Conservation (phyloP, 1,139 yeast species). For the Yamadazyma friedrichii region DNA sequence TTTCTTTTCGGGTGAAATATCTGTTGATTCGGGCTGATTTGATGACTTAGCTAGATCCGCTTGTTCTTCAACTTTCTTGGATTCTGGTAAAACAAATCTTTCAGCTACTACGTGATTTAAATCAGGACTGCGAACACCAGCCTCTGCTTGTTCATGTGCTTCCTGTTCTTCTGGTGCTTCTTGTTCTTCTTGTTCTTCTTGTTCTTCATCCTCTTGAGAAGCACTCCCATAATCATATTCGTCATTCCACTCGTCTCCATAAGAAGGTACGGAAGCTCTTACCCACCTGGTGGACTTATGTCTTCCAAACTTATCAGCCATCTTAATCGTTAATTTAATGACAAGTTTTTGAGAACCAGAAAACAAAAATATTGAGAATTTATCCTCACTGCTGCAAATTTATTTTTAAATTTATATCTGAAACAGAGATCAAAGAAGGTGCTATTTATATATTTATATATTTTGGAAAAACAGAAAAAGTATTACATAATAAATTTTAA, state of each 20-base stretch:
- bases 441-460: neutral
- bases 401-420: neutral
- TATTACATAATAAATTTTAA: constrained; percentile 46
- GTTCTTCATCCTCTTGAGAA: constrained; percentile 11
- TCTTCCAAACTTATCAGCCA: constrained; percentile 40
- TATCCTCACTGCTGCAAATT: neutral
- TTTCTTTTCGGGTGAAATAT: constrained; percentile 4
- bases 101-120: constrained; percentile 15
- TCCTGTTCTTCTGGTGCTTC: constrained; percentile 1
- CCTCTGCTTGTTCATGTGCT: neutral
- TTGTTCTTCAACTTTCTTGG: neutral
- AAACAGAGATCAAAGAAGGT: too few relatives aligned
- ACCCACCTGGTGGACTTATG: constrained; percentile 67
- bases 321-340: neutral
- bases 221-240: constrained; percentile 30
- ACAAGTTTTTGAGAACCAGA: neutral
- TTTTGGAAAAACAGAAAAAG: neutral
- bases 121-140: constrained; percentile 11
- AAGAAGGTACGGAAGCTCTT: constrained; percentile 54
- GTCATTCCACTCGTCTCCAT: constrained; percentile 59
- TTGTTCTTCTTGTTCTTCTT: constrained; percentile 12
- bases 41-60: neutral
- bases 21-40: neutral
- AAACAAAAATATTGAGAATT: constrained; percentile 1
- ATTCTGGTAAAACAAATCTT: constrained; percentile 13